Conservation (phyloP, 495 filamentous ascomycete species). For the Penicillium silybi region DNA sequence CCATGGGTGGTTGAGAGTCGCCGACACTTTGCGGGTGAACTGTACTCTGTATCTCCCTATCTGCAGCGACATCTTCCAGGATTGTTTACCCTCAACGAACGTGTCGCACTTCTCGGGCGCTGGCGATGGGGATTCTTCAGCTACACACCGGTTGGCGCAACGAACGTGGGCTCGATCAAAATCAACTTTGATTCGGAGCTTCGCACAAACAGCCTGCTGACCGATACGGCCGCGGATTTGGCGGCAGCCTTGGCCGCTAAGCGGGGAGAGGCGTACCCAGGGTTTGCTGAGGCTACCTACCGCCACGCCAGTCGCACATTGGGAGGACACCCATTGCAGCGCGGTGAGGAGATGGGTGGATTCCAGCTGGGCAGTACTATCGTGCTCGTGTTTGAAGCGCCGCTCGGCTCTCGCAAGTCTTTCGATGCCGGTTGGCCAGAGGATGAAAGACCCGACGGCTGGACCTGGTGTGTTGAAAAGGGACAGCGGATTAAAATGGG, state of each 20-base stretch:
- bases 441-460: constrained; percentile 59
- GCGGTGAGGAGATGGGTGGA: constrained; percentile 96
- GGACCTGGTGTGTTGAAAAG: constrained; percentile 76
- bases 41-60: constrained; percentile 93
- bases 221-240: constrained; percentile 81
- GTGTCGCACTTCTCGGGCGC: constrained; percentile 86
- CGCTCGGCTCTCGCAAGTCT: constrained; percentile 58
- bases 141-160: constrained; percentile 92
- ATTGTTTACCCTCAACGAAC: constrained; percentile 94
- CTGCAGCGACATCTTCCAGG: constrained; percentile 86
- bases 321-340: constrained; percentile 73
- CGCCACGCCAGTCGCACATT: constrained; percentile 70
- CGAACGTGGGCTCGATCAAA: constrained; percentile 96
- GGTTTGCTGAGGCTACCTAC: constrained; percentile 90
- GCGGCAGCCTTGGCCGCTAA: constrained; percentile 73
- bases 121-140: constrained; percentile 98
- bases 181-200: constrained; percentile 97
- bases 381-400: constrained; percentile 95
- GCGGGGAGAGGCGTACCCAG: constrained; percentile 74
- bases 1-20: constrained; percentile 91
- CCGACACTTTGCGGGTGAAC: constrained; percentile 92
- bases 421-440: constrained; percentile 62
- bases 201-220: constrained; percentile 84
- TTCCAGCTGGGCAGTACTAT: constrained; percentile 96
- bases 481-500: constrained; percentile 88